A percentile compares a stretch with the other conserved stretches of the same genome.
phyloP scores from a whole-genome alignment of 2,329 filamentous ascomycete genomes.

The Corinectria fuckeliana region DNA sequence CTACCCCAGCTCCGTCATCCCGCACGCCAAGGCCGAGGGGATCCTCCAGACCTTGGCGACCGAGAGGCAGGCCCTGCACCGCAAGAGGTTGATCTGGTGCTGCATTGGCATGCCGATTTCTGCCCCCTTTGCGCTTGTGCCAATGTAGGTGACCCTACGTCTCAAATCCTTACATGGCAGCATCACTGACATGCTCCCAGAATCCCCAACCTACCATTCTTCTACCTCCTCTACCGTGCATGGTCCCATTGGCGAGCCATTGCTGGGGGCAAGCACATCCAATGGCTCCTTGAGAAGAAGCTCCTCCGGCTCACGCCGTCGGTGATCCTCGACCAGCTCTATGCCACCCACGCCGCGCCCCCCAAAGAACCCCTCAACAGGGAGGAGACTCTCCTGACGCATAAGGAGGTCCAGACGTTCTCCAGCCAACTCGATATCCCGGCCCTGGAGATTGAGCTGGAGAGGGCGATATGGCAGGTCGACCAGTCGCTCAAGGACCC shows the following conservation, averaged over 20 bases:
- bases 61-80: conserved; percentile 81
- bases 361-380: conserved; percentile 31
- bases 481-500: conserved; percentile 56
- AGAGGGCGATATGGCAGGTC: conserved; percentile 79
- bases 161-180: background rate
- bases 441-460: conserved; percentile 74
- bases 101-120: conserved; percentile 83
- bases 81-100: conserved; percentile 79
- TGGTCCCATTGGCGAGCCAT: conserved; percentile 93
- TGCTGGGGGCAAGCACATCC: conserved; percentile 81
- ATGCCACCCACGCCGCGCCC: conserved; percentile 55
- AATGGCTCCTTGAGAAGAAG: conserved; percentile 78
- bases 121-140: conserved; percentile 81
- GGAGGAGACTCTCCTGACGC: conserved; percentile 53
- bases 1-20: conserved; percentile 76
- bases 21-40: conserved; percentile 65
- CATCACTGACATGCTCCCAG: conserved; percentile 51
- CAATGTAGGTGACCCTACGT: conserved; percentile 70
- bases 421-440: conserved; percentile 70
- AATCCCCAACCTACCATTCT: conserved; percentile 93
- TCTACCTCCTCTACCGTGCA: conserved; percentile 89
- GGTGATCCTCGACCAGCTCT: conserved; percentile 75
- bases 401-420: conserved; percentile 62
- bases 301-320: conserved; percentile 72
- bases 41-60: conserved; percentile 76